Conservation (phyloP, 129 eudicot species). For the Tanacetum coccineum region DNA sequence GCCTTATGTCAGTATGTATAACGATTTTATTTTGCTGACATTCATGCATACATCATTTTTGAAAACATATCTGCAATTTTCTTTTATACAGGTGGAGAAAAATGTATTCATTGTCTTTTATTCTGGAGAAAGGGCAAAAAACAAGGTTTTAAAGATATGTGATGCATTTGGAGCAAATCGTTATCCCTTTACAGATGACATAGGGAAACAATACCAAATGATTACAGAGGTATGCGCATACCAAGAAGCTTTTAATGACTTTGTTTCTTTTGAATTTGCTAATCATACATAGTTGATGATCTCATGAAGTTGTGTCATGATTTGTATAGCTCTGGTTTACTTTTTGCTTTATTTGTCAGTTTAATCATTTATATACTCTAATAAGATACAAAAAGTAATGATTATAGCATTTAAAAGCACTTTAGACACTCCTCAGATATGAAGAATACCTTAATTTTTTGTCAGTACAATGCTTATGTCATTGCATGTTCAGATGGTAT, state of each 20-base stretch:
- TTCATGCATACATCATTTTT: not conserved
- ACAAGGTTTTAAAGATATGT: constrained; percentile 79
- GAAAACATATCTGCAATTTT: constrained; percentile 10
- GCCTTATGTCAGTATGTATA: not conserved
- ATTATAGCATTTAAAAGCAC: too few species aligned
- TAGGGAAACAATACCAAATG: constrained; percentile 61
- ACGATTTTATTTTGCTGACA: not conserved
- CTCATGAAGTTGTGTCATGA: constrained; percentile 4
- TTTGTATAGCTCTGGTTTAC: constrained; percentile 10
- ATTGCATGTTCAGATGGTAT: too few species aligned
- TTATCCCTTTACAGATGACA: constrained; percentile 77
- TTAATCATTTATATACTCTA: constrained; percentile 1
- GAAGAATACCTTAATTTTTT: too few species aligned
- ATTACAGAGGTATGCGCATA: constrained; percentile 54
- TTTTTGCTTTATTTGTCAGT: constrained; percentile 6
- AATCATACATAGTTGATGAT: constrained; percentile 4
- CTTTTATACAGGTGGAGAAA: constrained; percentile 60
- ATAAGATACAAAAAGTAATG: not conserved
- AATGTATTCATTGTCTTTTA: constrained; percentile 75
- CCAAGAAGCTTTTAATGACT: constrained; percentile 18
- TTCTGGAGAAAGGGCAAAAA: constrained; percentile 89
- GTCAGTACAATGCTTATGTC: too few species aligned
- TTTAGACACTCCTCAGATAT: too few species aligned
- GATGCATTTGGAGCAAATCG: constrained; percentile 98
- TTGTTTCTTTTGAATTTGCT: not conserved